These are phyloP conservation scores for Pancytospora epiphaga DNA, from an alignment of 371 early-diverging fungal genomes.

Conservation along the genomic window DNA sequence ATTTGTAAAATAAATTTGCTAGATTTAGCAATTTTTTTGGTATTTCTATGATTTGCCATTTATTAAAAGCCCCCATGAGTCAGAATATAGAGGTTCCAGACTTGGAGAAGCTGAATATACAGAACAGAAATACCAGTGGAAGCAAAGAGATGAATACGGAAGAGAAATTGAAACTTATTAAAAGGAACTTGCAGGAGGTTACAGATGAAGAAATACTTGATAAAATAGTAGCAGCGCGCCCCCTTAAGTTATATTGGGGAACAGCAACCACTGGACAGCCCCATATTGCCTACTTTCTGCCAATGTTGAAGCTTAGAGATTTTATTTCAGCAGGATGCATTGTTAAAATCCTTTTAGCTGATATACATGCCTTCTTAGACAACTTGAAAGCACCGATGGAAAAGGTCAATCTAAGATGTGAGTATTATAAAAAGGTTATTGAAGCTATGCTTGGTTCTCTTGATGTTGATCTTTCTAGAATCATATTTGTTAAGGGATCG, in stretches of 20 bases:
- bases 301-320: constrained; percentile 92
- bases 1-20: too few species aligned
- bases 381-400: constrained; percentile 94
- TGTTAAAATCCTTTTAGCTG: constrained; percentile 86
- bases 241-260: constrained; percentile 93
- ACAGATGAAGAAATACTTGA: constrained; percentile 74
- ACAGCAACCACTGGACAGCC: constrained; percentile 94
- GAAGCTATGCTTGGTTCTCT: constrained; percentile 76
- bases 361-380: constrained; percentile 95
- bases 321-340: constrained; percentile 82
- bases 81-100: neutral
- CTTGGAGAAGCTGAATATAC: neutral
- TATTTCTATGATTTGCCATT: too few species aligned
- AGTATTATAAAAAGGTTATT: constrained; percentile 83
- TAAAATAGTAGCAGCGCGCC: constrained; percentile 72
- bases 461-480: constrained; percentile 70
- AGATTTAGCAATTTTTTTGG: too few species aligned
- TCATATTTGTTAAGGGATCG: constrained; percentile 82
- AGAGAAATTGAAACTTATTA: constrained; percentile 74
- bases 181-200: constrained; percentile 85
- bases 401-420: constrained; percentile 72
- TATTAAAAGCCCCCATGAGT: too few species aligned
- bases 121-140: neutral
- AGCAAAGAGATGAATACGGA: constrained; percentile 25
- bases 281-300: constrained; percentile 93